Evolutionary conservation across 2,329 filamentous ascomycete species (phyloP), one percentile per base, ranked within the genome.

Genomic region (Fusarium sacchari): DNA sequence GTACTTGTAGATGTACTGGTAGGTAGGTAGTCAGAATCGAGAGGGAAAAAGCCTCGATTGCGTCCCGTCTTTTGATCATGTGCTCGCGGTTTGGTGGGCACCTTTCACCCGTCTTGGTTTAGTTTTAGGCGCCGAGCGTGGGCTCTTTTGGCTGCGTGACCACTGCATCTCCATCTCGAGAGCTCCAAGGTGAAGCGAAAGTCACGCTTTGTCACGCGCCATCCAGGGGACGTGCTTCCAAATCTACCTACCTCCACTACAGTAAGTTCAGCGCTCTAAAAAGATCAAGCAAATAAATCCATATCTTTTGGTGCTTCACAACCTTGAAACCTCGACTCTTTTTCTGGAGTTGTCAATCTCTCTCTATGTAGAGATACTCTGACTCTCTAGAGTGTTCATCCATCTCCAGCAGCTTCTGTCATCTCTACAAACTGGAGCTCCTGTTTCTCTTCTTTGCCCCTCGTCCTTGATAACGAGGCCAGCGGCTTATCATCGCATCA

Each of bases 191-290:
- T 58, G 55, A 69, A 76, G 61, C 58, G 49, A 69, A 76, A 76
- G 74, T 76, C 74, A 76, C 71, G 73, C 71, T 65, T 72, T 72
- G 64, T 74, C 72, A 74, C 72, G 72, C 72, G 73, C 71, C 68
- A 56, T 55, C 36, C 37, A 49, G 60, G 58, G 74, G 73, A 73
- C 72, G 62, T 75, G 72, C 67, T 66, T 59, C 60, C 60, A 66
- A 63, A 71, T 72, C 71, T 70, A n/a, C n/a, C n/a, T n/a, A n/a
- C n/a, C n/a, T n/a, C n/a, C n/a, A n/a, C n/a, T n/a, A 61, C 32
- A 50, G 47, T 66, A 40, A 22, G 50, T 36, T 26, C 50, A 53
- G 50, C 34, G 50, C 50, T 53, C 36, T 55, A 39, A 55, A 55
- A 55, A 55, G 50, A 40, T 42, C 36, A 28, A 55, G 26, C 36